Evolutionary conservation across 495 filamentous ascomycete genomes (phyloP).

Genomic region (Cercophora scortea): DNA sequence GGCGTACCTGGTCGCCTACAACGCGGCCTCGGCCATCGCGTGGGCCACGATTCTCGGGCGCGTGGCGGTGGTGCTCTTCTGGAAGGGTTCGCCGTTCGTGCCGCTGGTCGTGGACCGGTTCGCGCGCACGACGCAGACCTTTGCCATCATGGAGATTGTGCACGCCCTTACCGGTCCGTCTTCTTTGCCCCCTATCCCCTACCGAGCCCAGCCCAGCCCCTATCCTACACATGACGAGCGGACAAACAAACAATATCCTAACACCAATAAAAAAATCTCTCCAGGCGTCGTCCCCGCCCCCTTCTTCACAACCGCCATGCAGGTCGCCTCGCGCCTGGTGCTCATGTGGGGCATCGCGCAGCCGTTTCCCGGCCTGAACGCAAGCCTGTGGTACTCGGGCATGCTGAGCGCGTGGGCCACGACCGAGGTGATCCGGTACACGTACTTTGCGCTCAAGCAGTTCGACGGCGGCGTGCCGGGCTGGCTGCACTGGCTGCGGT

Average conservation of each 20-base stretch:
- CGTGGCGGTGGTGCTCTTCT: slow-evolving; percentile 25
- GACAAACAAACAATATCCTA: too few species aligned
- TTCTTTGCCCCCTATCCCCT: background rate
- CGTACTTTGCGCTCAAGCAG: slow-evolving; percentile 74
- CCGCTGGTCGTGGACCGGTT: slow-evolving; percentile 53
- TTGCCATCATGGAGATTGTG: slow-evolving; percentile 73
- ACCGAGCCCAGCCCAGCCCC: background rate
- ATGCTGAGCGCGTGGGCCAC: slow-evolving; percentile 79
- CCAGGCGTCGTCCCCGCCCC: slow-evolving; percentile 82
- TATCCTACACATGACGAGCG: background rate
- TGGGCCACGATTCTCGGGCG: slow-evolving; percentile 69
- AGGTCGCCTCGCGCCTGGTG: slow-evolving; percentile 74
- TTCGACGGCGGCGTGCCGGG: slow-evolving; percentile 44
- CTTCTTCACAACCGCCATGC: slow-evolving; percentile 76
- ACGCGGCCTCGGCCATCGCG: slow-evolving; percentile 60
- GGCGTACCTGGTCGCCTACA: slow-evolving; percentile 77
- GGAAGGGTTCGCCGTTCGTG: slow-evolving; percentile 18
- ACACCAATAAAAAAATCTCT: too few species aligned
- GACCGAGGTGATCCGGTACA: slow-evolving; percentile 84
- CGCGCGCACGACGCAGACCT: slow-evolving; percentile 70
- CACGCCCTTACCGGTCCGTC: slow-evolving; percentile 62
- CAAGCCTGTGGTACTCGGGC: slow-evolving; percentile 46
- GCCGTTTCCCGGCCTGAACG: slow-evolving; percentile 53
- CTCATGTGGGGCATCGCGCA: slow-evolving; percentile 74
- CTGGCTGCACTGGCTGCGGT: slow-evolving; percentile 75